Percentiles rank a stretch among this genome's conserved stretches.
These are phyloP conservation scores for Crithidia sp. DNA, from an alignment of 208 protist species.

Conservation along the genomic window DNA sequence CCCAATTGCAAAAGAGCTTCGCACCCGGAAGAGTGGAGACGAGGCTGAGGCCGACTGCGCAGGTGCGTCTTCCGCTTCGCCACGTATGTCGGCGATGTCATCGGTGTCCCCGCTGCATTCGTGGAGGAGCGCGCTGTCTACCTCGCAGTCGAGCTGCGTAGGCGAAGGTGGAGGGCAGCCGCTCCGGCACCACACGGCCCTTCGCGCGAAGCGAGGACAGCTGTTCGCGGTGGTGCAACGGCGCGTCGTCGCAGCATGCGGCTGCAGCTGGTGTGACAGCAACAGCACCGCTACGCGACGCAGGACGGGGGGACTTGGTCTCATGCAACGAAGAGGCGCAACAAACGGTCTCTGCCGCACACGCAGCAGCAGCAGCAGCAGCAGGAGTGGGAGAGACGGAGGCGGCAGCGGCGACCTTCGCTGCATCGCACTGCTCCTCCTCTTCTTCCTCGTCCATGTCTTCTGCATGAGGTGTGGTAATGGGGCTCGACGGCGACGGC, in stretches of 20 bases:
- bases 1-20: background rate
- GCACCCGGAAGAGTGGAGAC: too few species aligned
- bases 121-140: background rate
- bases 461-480: conserved; percentile 14
- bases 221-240: too few species aligned
- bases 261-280: too few species aligned
- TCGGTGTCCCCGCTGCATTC: background rate
- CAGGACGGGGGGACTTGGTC: too few species aligned
- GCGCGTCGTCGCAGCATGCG: too few species aligned
- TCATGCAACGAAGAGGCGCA: background rate
- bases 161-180: conserved; percentile 30
- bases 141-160: conserved; percentile 17
- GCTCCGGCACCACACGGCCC: background rate
- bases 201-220: too few species aligned
- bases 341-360: background rate
- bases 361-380: background rate
- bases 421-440: background rate
- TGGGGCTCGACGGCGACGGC: conserved; percentile 32
- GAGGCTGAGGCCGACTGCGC: too few species aligned
- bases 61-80: too few species aligned
- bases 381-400: background rate
- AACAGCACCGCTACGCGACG: too few species aligned
- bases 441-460: conserved; percentile 1
- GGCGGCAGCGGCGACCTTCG: background rate
- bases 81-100: too few species aligned